phyloP scores from a whole-genome alignment of 2,329 filamentous ascomycete species.

The Cladosporium colombiae region DNA sequence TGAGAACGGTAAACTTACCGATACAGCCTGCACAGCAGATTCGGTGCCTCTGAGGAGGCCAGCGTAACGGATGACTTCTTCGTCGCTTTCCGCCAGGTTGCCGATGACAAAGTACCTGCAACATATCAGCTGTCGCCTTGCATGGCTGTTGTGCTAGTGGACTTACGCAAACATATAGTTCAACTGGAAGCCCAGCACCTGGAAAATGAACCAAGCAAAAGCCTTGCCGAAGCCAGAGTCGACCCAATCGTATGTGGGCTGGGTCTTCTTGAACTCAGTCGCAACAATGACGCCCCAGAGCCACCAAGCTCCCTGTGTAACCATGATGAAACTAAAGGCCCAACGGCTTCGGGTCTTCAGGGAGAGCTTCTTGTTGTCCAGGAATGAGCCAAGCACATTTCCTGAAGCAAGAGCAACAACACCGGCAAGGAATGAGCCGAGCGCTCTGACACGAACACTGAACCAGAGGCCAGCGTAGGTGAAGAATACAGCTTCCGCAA shows the following conservation, averaged over 20 bases:
- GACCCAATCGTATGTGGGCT: conserved; percentile 67
- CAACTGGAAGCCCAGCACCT: conserved; percentile 67
- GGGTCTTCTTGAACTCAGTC: conserved; percentile 58
- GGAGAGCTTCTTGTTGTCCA: conserved; percentile 59
- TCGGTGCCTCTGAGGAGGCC: conserved; percentile 69
- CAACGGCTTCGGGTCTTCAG: conserved; percentile 57
- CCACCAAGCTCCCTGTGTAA: conserved; percentile 70
- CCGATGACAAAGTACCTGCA: conserved; percentile 68
- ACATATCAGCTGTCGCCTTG: neutral
- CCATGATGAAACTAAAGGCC: conserved; percentile 56
- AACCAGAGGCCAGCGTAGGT: conserved; percentile 66
- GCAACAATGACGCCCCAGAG: conserved; percentile 68
- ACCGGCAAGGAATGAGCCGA: conserved; percentile 71
- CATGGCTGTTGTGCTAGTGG: neutral
- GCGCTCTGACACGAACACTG: conserved; percentile 65
- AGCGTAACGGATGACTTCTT: conserved; percentile 67
- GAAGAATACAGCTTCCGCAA: conserved; percentile 71
- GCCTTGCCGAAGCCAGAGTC: conserved; percentile 63
- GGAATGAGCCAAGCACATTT: conserved; percentile 65
- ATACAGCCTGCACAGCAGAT: conserved; percentile 71
- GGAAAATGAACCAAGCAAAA: conserved; percentile 68
- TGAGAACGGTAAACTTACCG: conserved; percentile 41
- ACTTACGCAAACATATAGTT: conserved; percentile 71
- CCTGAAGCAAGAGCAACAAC: conserved; percentile 66
- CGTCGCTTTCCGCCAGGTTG: conserved; percentile 62